Evolutionary conservation across 305 asterid genomes (phyloP).

Genomic region (Fraxinus greggii): DNA sequence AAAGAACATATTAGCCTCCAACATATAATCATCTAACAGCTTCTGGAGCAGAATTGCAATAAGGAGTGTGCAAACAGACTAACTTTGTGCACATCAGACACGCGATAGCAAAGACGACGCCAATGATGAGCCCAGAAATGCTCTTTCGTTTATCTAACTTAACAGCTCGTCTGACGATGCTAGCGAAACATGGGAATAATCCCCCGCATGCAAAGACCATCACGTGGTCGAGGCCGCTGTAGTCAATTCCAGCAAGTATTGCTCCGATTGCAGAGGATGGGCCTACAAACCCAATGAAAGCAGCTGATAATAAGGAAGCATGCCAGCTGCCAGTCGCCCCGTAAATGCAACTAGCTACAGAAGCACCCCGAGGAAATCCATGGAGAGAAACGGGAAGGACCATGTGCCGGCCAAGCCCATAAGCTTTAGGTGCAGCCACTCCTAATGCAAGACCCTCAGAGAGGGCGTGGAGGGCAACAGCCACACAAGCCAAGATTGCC

Average conservation of each 20-base stretch:
- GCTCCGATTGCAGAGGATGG: constrained; percentile 88
- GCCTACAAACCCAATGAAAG: constrained; percentile 70
- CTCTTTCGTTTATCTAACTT: constrained; percentile 65
- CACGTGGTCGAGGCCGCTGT: constrained; percentile 81
- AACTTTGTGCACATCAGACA: constrained; percentile 75
- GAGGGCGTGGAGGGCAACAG: constrained; percentile 76
- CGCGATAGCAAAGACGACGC: constrained; percentile 53
- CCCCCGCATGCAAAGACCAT: constrained; percentile 92
- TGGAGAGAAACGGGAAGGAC: constrained; percentile 92
- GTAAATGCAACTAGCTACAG: constrained; percentile 87
- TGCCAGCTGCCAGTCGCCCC: constrained; percentile 96
- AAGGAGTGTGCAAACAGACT: constrained; percentile 92
- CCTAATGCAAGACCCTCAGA: constrained; percentile 95
- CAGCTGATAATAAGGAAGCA: constrained; percentile 69
- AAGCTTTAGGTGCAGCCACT: constrained; percentile 96
- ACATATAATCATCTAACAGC: constrained; percentile 58
- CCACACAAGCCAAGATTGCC: constrained; percentile 62
- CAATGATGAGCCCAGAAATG: constrained; percentile 52
- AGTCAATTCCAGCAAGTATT: constrained; percentile 82
- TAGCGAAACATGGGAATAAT: constrained; percentile 76
- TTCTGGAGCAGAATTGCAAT: constrained; percentile 98
- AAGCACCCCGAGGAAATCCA: constrained; percentile 96
- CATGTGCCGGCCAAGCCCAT: constrained; percentile 92
- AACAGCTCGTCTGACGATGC: constrained; percentile 60
- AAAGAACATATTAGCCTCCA: background rate